Conservation (phyloP, 805 yeast genomes). For the Wickerhamomyces rabaulensis region DNA sequence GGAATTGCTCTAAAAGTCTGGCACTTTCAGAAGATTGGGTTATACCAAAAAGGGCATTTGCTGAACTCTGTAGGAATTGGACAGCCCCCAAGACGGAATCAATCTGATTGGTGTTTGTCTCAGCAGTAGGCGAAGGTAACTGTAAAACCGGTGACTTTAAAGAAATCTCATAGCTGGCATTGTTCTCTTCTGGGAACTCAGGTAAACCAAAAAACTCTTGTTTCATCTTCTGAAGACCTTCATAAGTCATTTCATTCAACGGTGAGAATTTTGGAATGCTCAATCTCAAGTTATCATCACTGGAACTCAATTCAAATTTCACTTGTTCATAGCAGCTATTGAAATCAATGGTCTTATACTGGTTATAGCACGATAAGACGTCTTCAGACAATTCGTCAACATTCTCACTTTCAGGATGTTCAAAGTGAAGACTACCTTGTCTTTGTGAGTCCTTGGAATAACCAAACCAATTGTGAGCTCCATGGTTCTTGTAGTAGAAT, state of each 20-base stretch:
- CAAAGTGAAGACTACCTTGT: background rate
- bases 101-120: background rate
- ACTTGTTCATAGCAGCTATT: conserved; percentile 4
- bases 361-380: conserved; percentile 12
- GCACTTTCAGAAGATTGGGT: background rate
- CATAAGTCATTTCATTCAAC: conserved; percentile 13
- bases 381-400: background rate
- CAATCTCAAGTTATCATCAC: background rate
- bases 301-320: background rate
- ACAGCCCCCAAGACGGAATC: background rate
- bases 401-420: background rate
- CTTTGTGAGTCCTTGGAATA: background rate
- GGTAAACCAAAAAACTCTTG: conserved; percentile 4
- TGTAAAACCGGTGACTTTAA: background rate
- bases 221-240: conserved; percentile 10
- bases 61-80: background rate
- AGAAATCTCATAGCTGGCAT: background rate
- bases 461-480: background rate
- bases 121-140: background rate
- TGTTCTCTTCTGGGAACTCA: conserved; percentile 5
- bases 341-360: conserved; percentile 12
- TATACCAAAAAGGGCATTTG: background rate
- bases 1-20: background rate
- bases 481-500: conserved; percentile 4
- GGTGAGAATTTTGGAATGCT: conserved; percentile 10